Percentiles rank a stretch among this genome's conserved stretches.
Evolutionary conservation across 257 asterid species (phyloP).

Genomic region (Penstemon davidsonii): DNA sequence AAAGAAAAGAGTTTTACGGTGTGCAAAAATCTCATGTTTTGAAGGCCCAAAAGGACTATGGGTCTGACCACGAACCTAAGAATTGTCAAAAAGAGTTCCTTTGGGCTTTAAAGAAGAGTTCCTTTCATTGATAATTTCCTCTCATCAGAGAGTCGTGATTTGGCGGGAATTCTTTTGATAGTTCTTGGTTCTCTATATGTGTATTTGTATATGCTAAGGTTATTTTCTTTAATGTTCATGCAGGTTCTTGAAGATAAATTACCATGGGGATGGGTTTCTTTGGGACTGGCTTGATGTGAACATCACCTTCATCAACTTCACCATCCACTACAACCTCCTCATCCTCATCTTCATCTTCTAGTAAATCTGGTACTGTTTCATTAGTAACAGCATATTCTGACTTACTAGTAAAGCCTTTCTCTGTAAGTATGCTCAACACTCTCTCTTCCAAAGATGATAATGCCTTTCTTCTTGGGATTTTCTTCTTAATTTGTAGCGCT

Average conservation of each 20-base stretch:
- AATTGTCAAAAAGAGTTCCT: too few species aligned
- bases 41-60: too few species aligned
- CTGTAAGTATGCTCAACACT: conserved; percentile 78
- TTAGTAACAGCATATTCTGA: conserved; percentile 44
- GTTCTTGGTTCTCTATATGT: too few species aligned
- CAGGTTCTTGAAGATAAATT: conserved; percentile 17
- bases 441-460: conserved; percentile 66
- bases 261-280: conserved; percentile 71
- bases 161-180: too few species aligned
- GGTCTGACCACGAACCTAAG: too few species aligned
- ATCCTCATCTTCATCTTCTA: conserved; percentile 88
- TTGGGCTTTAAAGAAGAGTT: too few species aligned
- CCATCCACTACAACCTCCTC: conserved; percentile 96
- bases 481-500: conserved; percentile 77
- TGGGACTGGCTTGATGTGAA: conserved; percentile 78
- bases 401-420: conserved; percentile 81
- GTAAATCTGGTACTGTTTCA: conserved; percentile 62
- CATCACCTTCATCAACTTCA: conserved; percentile 98
- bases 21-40: too few species aligned
- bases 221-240: too few species aligned
- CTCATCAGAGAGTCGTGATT: too few species aligned
- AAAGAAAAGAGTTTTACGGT: too few species aligned
- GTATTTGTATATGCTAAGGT: too few species aligned
- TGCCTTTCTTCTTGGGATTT: conserved; percentile 90
- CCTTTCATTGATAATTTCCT: too few species aligned